Evolutionary conservation across 208 protist genomes (phyloP), one percentile per base, ranked within the genome.

Genomic region (Leishmania amazonensis): DNA sequence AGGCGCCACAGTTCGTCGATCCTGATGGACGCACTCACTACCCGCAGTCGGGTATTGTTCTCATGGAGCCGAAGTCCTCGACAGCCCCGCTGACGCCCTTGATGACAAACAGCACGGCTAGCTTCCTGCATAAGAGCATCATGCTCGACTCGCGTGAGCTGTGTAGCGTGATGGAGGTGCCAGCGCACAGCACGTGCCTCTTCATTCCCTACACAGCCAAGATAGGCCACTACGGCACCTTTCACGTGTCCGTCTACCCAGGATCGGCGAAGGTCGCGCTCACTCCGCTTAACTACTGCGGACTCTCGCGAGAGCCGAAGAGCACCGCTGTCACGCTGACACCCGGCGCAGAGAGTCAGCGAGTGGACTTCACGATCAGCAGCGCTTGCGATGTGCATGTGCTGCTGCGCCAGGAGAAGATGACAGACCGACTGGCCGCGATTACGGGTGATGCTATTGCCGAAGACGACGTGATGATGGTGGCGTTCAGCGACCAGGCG

Each of bases 81-180:
- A 81, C 87, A 4, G 84, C 83, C 28, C 88, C 90, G 65, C 79
- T 87, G 28, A 96, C 88, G 49, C 92, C 93, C 60, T 89, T 97
- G 40, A 89, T 97, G 54, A 96, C 94, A 68, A 93, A 91, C 83
- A 94, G 85, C 84, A 96, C 94, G 47, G 89, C 94, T 68, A 60
- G 78, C 8, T 97, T 96, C 81, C 74, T 97, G 40, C 91, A 97
- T 71, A 96, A 93, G 82, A 92, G 94, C 53, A 90, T 97, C 78
- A 94, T 97, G 91, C 87, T 97, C 31, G 92, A 97, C 81, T 91
- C 94, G 19, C 90, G 94, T 70, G 93, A 97, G 85, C 86, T 97
- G 71, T 97, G 93, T 76, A 88, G 79, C 28, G 38, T 93, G 75
- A 92, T 96, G 89, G 87, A 94, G 81, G 57, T 96, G 28, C 94